phyloP scores from a whole-genome alignment of 768 basidiomycete species.

The Psilocybe tampanensis region DNA sequence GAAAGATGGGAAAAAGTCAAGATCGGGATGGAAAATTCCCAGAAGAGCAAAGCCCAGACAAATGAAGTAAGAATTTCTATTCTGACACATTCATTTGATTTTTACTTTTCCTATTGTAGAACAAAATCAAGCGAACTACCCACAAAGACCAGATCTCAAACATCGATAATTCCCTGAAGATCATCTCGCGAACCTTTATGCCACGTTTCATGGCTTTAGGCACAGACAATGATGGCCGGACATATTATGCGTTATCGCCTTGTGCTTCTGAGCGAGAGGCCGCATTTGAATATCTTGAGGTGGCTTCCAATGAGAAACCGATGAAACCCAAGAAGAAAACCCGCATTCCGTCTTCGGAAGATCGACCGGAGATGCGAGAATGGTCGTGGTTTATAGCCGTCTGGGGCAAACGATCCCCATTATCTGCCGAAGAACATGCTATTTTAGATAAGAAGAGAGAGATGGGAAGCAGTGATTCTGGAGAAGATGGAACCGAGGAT shows the following conservation, averaged over 20 bases:
- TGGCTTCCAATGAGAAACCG: constrained; percentile 30
- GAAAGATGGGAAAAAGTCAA: constrained; percentile 56
- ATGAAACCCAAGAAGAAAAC: constrained; percentile 45
- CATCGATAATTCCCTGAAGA: constrained; percentile 58
- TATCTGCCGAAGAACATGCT: constrained; percentile 10
- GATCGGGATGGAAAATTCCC: constrained; percentile 30
- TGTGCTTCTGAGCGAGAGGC: constrained; percentile 58
- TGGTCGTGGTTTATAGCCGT: constrained; percentile 85
- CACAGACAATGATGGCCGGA: constrained; percentile 64
- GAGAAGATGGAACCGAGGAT: constrained; percentile 13
- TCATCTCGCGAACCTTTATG: constrained; percentile 45
- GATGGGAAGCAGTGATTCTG: not conserved
- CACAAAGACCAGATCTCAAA: constrained; percentile 53
- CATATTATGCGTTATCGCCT: constrained; percentile 70
- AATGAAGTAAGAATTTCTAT: constrained; percentile 25
- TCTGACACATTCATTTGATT: not conserved
- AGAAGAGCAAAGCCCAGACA: constrained; percentile 23
- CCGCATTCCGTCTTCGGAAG: constrained; percentile 43
- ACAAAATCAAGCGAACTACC: constrained; percentile 42
- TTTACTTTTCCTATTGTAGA: constrained; percentile 25
- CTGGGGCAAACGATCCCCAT: constrained; percentile 58
- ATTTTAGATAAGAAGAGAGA: constrained; percentile 6
- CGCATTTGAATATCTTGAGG: constrained; percentile 42
- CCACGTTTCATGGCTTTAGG: constrained; percentile 67
- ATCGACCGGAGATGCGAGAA: constrained; percentile 51